Percentiles rank a stretch among this genome's conserved stretches.
phyloP scores from a whole-genome alignment of 768 basidiomycete species.

The Kwoniella europaea region DNA sequence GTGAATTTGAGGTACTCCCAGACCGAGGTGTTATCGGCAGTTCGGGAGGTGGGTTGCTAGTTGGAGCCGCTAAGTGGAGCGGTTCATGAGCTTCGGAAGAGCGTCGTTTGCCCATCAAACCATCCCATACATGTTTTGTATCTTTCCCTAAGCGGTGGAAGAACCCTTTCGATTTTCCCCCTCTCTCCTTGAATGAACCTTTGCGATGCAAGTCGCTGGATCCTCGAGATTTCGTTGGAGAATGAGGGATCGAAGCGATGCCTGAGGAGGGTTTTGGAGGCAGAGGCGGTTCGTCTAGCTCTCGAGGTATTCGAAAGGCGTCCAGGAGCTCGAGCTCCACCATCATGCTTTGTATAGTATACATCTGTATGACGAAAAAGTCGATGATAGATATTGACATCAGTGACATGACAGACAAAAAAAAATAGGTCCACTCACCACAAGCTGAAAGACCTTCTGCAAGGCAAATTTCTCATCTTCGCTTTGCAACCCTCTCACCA shows the following conservation, averaged over 20 bases:
- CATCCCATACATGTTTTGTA: slow-evolving; percentile 30
- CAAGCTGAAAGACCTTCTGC: slow-evolving; percentile 28
- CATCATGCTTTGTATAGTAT: slow-evolving; percentile 39
- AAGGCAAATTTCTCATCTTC: slow-evolving; percentile 35
- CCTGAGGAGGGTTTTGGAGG: slow-evolving; percentile 26
- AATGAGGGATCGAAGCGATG: neutral
- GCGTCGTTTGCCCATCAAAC: slow-evolving; percentile 26
- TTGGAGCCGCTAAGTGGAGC: neutral
- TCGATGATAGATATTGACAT: neutral
- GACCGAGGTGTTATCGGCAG: slow-evolving; percentile 9
- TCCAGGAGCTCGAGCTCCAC: slow-evolving; percentile 48
- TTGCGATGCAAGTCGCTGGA: slow-evolving; percentile 16
- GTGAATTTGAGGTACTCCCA: neutral
- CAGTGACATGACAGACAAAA: neutral
- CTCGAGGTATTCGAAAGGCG: slow-evolving; percentile 41
- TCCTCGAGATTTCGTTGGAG: neutral
- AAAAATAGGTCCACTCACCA: slow-evolving; percentile 34
- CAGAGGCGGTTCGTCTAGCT: slow-evolving; percentile 29
- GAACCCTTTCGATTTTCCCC: slow-evolving; percentile 31
- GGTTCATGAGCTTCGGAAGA: slow-evolving; percentile 9
- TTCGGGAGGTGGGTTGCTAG: neutral
- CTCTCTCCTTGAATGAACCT: slow-evolving; percentile 19
- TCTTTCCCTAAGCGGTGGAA: slow-evolving; percentile 43
- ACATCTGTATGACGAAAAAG: slow-evolving; percentile 31
- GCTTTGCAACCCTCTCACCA: slow-evolving; percentile 32